Evolutionary conservation across 768 basidiomycete species (phyloP).

Genomic region (Mycena crocata): DNA sequence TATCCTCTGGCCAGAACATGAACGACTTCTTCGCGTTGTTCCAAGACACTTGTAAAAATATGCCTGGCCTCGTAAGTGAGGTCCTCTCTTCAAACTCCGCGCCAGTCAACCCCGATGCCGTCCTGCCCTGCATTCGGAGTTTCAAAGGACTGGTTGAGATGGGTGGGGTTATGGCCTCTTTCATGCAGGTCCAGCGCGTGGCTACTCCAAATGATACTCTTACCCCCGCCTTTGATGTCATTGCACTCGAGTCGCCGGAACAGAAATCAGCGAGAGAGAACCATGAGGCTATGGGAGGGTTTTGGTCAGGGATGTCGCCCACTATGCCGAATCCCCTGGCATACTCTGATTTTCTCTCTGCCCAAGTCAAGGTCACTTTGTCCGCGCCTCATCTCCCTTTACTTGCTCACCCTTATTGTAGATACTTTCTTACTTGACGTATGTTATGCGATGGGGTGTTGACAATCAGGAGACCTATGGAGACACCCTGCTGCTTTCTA

Average conservation of each 20-base stretch:
- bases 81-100: slow-evolving; percentile 77
- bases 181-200: slow-evolving; percentile 85
- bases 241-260: slow-evolving; percentile 83
- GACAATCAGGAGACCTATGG: slow-evolving; percentile 79
- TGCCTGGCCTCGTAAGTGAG: slow-evolving; percentile 77
- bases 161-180: slow-evolving; percentile 90
- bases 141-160: slow-evolving; percentile 97
- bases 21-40: slow-evolving; percentile 85
- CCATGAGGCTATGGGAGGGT: slow-evolving; percentile 82
- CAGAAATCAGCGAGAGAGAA: slow-evolving; percentile 83
- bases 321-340: slow-evolving; percentile 77
- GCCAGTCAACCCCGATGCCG: slow-evolving; percentile 63
- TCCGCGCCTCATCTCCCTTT: neutral
- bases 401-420: slow-evolving; percentile 44
- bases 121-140: slow-evolving; percentile 81
- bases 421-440: slow-evolving; percentile 94
- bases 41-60: slow-evolving; percentile 81
- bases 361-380: slow-evolving; percentile 88
- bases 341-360: slow-evolving; percentile 86
- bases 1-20: slow-evolving; percentile 77
- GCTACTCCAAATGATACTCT: slow-evolving; percentile 75
- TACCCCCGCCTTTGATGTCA: slow-evolving; percentile 81
- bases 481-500: slow-evolving; percentile 82
- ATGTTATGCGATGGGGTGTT: slow-evolving; percentile 76
- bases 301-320: slow-evolving; percentile 86